These are phyloP conservation scores for Penicillium freii DNA, from an alignment of 2,329 filamentous ascomycete genomes.

Conservation along the genomic window DNA sequence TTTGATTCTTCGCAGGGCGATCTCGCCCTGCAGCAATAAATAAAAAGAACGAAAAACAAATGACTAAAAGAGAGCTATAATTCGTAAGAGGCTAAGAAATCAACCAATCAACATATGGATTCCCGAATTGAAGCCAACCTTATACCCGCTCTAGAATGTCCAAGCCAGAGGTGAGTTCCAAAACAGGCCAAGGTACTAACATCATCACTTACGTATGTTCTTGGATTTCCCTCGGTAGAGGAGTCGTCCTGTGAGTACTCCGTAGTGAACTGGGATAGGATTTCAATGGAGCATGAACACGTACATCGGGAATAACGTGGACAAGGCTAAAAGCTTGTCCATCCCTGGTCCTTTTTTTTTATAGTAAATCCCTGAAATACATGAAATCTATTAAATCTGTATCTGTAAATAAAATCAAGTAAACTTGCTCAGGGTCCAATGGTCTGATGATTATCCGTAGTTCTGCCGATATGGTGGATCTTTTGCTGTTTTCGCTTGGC, in stretches of 20 bases:
- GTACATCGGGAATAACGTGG: neutral
- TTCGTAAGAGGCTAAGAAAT: neutral
- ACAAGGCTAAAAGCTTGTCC: slow-evolving; percentile 15
- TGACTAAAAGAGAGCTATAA: neutral
- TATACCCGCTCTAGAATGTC: slow-evolving; percentile 11
- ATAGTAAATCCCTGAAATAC: neutral
- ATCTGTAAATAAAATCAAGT: neutral
- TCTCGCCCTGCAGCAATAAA: slow-evolving; percentile 2
- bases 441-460: slow-evolving; percentile 15
- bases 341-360: neutral
- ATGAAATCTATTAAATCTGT: neutral
- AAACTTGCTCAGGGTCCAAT: slow-evolving; percentile 8
- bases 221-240: neutral
- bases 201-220: slow-evolving; percentile 30
- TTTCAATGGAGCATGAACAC: neutral
- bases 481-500: slow-evolving; percentile 15
- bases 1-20: slow-evolving; percentile 6
- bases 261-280: neutral
- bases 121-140: neutral
- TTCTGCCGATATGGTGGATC: slow-evolving; percentile 21
- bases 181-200: slow-evolving; percentile 16
- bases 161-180: slow-evolving; percentile 19
- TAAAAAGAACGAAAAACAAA: neutral
- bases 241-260: neutral
- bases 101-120: neutral